Conservation (phyloP, 179 eudicot species). For the Spergularia azorica region DNA sequence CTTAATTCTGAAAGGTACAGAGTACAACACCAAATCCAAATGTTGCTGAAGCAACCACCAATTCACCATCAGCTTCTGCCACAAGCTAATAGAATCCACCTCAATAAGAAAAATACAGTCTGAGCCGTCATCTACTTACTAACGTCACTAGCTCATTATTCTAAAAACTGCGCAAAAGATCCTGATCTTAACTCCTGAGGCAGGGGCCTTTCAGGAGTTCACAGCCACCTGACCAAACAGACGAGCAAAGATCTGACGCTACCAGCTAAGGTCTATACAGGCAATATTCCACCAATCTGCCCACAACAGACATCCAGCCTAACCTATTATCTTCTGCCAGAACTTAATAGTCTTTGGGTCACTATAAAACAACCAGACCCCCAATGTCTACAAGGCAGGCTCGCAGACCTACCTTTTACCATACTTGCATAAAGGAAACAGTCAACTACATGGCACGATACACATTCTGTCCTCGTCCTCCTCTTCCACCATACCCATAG, state of each 20-base stretch:
- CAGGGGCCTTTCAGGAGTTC: slow-evolving; percentile 1
- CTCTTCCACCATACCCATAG: slow-evolving; percentile 52
- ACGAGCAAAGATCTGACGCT: slow-evolving; percentile 6
- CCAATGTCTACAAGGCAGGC: slow-evolving; percentile 27
- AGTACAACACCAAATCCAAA: slow-evolving; percentile 11
- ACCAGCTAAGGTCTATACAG: slow-evolving; percentile 12
- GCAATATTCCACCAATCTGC: slow-evolving; percentile 23
- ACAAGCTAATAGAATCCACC: slow-evolving; percentile 18
- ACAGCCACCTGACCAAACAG: slow-evolving; percentile 6
- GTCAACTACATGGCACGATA: slow-evolving; percentile 49
- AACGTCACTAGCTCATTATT: slow-evolving; percentile 14
- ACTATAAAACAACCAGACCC: slow-evolving; percentile 26
- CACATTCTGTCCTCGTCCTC: slow-evolving; percentile 71
- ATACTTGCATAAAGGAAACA: not conserved
- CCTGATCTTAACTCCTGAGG: slow-evolving; percentile 12
- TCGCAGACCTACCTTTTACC: slow-evolving; percentile 24
- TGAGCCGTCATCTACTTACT: slow-evolving; percentile 11
- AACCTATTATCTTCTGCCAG: slow-evolving; percentile 20
- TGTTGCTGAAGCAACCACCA: slow-evolving; percentile 10
- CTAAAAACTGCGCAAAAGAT: slow-evolving; percentile 13
- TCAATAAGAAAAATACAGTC: not conserved
- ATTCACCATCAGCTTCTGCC: slow-evolving; percentile 18
- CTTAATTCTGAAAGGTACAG: slow-evolving; percentile 7
- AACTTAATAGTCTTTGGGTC: slow-evolving; percentile 24
- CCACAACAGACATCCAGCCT: slow-evolving; percentile 11